A percentile compares a stretch with the other conserved stretches of the same genome.
These are phyloP conservation scores for Septoria linicola DNA, from an alignment of 2,329 filamentous ascomycete genomes.

Conservation along the genomic window DNA sequence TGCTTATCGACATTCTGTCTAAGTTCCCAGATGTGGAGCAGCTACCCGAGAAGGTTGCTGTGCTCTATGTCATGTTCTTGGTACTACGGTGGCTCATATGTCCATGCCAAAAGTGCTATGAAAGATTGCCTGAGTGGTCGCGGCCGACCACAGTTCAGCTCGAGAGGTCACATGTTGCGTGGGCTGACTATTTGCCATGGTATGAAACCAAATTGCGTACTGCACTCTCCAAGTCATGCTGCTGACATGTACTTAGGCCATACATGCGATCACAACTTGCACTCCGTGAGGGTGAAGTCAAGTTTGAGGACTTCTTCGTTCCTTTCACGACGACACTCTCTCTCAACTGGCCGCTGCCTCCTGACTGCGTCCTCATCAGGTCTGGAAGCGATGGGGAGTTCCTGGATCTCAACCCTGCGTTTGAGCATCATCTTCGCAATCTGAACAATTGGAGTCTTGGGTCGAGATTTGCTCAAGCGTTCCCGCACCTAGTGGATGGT, in stretches of 20 bases:
- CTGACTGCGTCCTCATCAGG: slow-evolving; percentile 62
- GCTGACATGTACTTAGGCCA: slow-evolving; percentile 48
- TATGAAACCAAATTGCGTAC: slow-evolving; percentile 27
- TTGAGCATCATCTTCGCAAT: slow-evolving; percentile 74
- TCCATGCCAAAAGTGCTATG: slow-evolving; percentile 75
- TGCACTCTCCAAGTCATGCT: background rate
- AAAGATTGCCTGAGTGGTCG: slow-evolving; percentile 71
- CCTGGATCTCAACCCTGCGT: slow-evolving; percentile 80
- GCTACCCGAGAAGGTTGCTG: slow-evolving; percentile 79
- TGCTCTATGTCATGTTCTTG: slow-evolving; percentile 83
- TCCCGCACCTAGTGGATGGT: slow-evolving; percentile 36
- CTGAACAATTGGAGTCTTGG: slow-evolving; percentile 82
- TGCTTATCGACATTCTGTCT: slow-evolving; percentile 79
- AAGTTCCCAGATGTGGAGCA: slow-evolving; percentile 77
- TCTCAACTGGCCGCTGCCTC: slow-evolving; percentile 82
- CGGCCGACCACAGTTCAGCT: slow-evolving; percentile 67
- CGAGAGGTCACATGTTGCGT: slow-evolving; percentile 68
- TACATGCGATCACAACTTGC: slow-evolving; percentile 66
- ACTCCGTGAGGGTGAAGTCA: slow-evolving; percentile 39
- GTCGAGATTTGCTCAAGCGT: slow-evolving; percentile 40
- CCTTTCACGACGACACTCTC: slow-evolving; percentile 74
- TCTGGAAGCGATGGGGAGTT: slow-evolving; percentile 42
- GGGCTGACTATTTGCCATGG: slow-evolving; percentile 81
- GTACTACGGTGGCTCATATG: slow-evolving; percentile 79
- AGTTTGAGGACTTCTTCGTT: slow-evolving; percentile 80